phyloP scores from a whole-genome alignment of 495 filamentous ascomycete species.

The Aspergillus haitiensis region DNA sequence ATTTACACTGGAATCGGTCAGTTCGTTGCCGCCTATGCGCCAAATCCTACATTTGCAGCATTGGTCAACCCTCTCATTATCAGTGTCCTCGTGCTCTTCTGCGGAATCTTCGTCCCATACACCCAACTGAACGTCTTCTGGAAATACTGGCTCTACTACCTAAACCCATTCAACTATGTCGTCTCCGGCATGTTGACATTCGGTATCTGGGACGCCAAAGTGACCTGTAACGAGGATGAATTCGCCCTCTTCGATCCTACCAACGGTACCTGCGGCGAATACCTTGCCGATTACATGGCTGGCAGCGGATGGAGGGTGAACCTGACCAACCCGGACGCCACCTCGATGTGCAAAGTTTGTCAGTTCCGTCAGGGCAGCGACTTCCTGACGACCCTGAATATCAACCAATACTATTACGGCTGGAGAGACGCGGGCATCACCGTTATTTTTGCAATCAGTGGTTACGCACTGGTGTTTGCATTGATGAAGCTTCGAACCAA shows the following conservation, averaged over 20 bases:
- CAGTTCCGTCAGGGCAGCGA: constrained; percentile 35
- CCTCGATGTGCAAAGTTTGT: constrained; percentile 59
- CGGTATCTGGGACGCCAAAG: constrained; percentile 52
- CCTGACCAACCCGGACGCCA: constrained; percentile 53
- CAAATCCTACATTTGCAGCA: constrained; percentile 55
- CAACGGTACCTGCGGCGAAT: constrained; percentile 52
- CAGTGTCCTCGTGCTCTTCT: constrained; percentile 57
- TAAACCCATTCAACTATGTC: constrained; percentile 68
- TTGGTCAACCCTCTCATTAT: constrained; percentile 57
- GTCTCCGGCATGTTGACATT: constrained; percentile 57
- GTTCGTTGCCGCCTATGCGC: constrained; percentile 59
- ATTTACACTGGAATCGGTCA: constrained; percentile 61
- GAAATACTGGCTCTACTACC: constrained; percentile 71
- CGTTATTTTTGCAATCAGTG: constrained; percentile 42
- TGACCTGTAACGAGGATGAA: constrained; percentile 58
- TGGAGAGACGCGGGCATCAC: constrained; percentile 43
- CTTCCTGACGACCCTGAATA: constrained; percentile 37
- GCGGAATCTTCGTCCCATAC: constrained; percentile 44
- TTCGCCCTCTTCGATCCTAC: constrained; percentile 53
- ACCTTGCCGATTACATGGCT: constrained; percentile 50
- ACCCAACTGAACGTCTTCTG: constrained; percentile 55
- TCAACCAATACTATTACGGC: constrained; percentile 38
- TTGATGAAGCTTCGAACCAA: constrained; percentile 43
- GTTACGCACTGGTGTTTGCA: constrained; percentile 43
- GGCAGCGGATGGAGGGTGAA: constrained; percentile 45